These are phyloP conservation scores for Prunus yedoensis DNA, from an alignment of 331 rosid genomes.

Conservation along the genomic window DNA sequence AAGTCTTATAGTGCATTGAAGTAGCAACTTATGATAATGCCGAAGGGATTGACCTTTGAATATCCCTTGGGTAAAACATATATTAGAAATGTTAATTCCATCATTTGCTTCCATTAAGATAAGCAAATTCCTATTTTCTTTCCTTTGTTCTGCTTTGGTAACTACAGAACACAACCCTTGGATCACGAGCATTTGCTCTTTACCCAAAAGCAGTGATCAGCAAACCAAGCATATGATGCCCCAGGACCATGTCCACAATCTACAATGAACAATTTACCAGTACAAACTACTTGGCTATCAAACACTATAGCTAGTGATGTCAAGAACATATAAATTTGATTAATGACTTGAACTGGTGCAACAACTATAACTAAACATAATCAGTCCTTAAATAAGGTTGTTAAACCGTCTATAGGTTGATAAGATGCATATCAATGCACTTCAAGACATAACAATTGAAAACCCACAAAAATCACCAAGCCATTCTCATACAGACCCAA, in stretches of 20 bases:
- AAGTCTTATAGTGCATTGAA: neutral
- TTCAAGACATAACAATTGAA: neutral
- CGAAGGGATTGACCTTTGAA: neutral
- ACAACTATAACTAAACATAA: too few relatives aligned
- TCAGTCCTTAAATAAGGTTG: too few relatives aligned
- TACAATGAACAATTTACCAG: constrained; percentile 1
- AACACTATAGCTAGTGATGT: neutral
- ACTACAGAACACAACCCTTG: neutral
- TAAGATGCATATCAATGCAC: neutral
- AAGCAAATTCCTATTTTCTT: neutral
- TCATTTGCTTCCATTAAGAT: too few relatives aligned
- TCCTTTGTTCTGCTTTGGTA: neutral
- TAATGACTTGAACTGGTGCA: neutral
- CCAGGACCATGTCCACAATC: neutral
- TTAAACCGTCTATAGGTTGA: neutral
- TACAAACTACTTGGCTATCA: neutral
- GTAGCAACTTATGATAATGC: neutral
- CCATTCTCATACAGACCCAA: neutral
- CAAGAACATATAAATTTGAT: neutral
- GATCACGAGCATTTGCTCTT: neutral
- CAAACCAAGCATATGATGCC: neutral
- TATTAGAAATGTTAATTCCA: neutral
- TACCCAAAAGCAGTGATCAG: neutral
- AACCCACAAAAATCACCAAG: neutral
- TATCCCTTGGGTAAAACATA: neutral